These are phyloP conservation scores for Citrus hindsii DNA, from an alignment of 345 rosid genomes.

Conservation along the genomic window DNA sequence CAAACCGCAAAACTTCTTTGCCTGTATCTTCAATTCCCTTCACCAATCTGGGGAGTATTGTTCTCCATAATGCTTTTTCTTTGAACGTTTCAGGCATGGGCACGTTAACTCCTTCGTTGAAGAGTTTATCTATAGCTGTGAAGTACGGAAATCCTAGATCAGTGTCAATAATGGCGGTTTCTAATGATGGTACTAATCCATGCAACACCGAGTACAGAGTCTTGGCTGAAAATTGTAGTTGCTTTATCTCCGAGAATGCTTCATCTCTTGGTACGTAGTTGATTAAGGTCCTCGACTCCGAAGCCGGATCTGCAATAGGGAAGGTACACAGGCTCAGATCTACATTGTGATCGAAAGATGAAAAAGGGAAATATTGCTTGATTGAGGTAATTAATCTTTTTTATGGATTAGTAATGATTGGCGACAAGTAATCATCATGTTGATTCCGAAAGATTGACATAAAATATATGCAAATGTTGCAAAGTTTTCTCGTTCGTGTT, in stretches of 20 bases:
- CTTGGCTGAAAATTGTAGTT: slow-evolving; percentile 49
- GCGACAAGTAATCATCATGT: too few species aligned
- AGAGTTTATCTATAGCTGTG: slow-evolving; percentile 58
- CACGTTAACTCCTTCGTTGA: slow-evolving; percentile 50
- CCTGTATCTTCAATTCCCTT: slow-evolving; percentile 35
- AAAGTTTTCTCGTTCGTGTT: too few species aligned
- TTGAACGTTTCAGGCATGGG: slow-evolving; percentile 12
- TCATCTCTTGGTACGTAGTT: slow-evolving; percentile 82
- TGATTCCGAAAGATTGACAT: too few species aligned
- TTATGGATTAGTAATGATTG: too few species aligned
- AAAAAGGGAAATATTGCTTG: too few species aligned
- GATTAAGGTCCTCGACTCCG: slow-evolving; percentile 38
- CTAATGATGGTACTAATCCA: slow-evolving; percentile 49
- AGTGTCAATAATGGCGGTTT: slow-evolving; percentile 31
- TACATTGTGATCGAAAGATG: too few species aligned
- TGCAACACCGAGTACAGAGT: slow-evolving; percentile 53
- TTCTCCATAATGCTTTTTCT: slow-evolving; percentile 31
- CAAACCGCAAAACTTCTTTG: slow-evolving; percentile 48
- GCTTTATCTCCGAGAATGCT: slow-evolving; percentile 51
- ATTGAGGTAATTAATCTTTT: too few species aligned
- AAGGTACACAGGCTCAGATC: too few species aligned
- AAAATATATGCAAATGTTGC: too few species aligned
- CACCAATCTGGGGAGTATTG: slow-evolving; percentile 51
- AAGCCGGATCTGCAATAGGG: slow-evolving; percentile 34
- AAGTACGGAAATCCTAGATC: slow-evolving; percentile 55